Evolutionary conservation across 2,329 filamentous ascomycete genomes (phyloP).

Genomic region (Chaetomium sp.): DNA sequence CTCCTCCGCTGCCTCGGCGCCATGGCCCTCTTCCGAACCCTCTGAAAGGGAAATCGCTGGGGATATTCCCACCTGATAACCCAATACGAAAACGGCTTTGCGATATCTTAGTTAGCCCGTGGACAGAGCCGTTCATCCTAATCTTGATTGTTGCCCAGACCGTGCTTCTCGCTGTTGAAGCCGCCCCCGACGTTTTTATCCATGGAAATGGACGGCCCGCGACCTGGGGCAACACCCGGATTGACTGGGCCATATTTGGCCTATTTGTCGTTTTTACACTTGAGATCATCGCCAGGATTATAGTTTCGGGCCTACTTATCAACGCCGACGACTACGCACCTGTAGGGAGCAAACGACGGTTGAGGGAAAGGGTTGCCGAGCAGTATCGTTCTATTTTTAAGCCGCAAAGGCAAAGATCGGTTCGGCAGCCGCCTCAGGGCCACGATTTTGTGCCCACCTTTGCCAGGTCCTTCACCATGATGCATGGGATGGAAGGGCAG

Average conservation of each 20-base stretch:
- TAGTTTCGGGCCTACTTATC: constrained; percentile 88
- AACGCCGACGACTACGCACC: constrained; percentile 92
- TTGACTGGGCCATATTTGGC: constrained; percentile 74
- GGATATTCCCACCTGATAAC: constrained; percentile 76
- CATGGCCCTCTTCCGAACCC: constrained; percentile 57
- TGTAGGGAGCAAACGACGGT: constrained; percentile 68
- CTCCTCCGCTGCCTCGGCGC: constrained; percentile 28
- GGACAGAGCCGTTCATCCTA: constrained; percentile 80
- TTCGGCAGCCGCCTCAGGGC: constrained; percentile 43
- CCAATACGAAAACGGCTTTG: constrained; percentile 67
- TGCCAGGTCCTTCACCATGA: constrained; percentile 70
- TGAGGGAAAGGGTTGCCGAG: constrained; percentile 66
- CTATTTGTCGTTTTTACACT: constrained; percentile 88
- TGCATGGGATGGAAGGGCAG: constrained; percentile 53
- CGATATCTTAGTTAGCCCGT: constrained; percentile 77
- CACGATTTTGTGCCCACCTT: constrained; percentile 53
- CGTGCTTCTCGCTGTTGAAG: constrained; percentile 79
- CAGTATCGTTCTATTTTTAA: constrained; percentile 75
- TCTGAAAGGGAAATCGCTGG: constrained; percentile 76
- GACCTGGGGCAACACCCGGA: constrained; percentile 59
- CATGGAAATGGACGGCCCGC: constrained; percentile 53
- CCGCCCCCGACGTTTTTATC: constrained; percentile 63
- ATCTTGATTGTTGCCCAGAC: constrained; percentile 83
- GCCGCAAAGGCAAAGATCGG: constrained; percentile 67
- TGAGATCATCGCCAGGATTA: constrained; percentile 73